These are phyloP conservation scores for Salmacisia buchloeana DNA, from an alignment of 1,284 basidiomycete species.

Conservation along the genomic window DNA sequence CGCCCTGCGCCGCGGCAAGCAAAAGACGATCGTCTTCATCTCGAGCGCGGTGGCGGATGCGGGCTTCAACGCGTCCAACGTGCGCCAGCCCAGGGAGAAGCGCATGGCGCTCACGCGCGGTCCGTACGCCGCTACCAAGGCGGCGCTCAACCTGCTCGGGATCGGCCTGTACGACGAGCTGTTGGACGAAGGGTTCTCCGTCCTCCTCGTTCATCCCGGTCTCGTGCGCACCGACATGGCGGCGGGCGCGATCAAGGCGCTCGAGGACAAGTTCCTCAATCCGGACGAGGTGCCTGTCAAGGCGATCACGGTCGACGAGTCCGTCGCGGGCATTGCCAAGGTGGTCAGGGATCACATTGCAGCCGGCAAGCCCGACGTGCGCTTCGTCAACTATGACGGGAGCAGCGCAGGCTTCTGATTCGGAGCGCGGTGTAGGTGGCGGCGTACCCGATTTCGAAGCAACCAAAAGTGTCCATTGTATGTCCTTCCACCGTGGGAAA, in stretches of 20 bases:
- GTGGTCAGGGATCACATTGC: not conserved
- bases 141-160: constrained; percentile 12
- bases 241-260: not conserved
- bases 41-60: not conserved
- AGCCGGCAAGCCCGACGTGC: not conserved
- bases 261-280: not conserved
- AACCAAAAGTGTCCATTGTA: too few species aligned
- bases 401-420: too few species aligned
- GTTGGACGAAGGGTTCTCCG: constrained; percentile 13
- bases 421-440: too few species aligned
- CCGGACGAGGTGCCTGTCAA: too few species aligned
- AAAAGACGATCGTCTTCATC: constrained; percentile 15
- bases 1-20: constrained; percentile 6
- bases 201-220: constrained; percentile 14
- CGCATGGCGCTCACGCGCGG: not conserved
- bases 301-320: not conserved
- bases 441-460: too few species aligned
- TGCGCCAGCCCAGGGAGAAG: not conserved
- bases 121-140: constrained; percentile 12
- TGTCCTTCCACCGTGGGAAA: too few species aligned
- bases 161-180: constrained; percentile 14
- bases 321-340: not conserved
- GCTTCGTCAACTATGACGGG: not conserved
- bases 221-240: constrained; percentile 13
- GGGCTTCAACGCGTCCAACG: not conserved